Conservation (phyloP, 73 alveolate species). For the Symbiodinium pilosum region DNA sequence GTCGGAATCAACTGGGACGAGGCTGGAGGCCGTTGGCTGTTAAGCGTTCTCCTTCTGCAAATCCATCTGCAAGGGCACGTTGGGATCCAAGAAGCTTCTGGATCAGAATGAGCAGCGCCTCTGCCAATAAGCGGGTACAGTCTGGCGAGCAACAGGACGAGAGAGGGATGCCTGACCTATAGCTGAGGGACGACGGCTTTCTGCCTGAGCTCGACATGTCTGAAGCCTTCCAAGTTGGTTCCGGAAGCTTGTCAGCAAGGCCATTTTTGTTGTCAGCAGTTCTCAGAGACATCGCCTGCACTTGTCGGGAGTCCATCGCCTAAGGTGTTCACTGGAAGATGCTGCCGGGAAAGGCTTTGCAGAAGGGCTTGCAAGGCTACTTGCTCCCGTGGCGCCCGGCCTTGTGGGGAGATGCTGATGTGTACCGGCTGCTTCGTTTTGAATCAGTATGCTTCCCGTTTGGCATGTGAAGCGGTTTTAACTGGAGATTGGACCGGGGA, state of each 20-base stretch:
- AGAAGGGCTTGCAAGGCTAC: neutral
- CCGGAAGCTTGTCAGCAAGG: neutral
- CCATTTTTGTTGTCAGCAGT: too few relatives aligned
- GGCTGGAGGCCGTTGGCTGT: neutral
- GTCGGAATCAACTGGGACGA: neutral
- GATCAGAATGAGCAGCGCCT: neutral
- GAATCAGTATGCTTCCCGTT: too few relatives aligned
- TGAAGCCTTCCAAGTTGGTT: neutral
- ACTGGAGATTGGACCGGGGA: too few relatives aligned
- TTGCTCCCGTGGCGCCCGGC: neutral
- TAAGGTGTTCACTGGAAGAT: neutral
- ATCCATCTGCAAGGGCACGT: neutral
- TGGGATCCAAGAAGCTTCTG: neutral
- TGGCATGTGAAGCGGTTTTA: too few relatives aligned
- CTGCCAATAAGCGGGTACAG: too few relatives aligned
- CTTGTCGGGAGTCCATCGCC: too few relatives aligned
- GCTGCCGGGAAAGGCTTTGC: neutral
- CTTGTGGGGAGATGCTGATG: conserved; percentile 1
- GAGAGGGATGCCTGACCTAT: too few relatives aligned
- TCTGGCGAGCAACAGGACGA: too few relatives aligned
- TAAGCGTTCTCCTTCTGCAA: too few relatives aligned
- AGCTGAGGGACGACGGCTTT: neutral
- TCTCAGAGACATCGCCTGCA: too few relatives aligned
- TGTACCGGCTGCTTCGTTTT: neutral
- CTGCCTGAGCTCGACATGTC: neutral